These are phyloP conservation scores for Cerioporus squamosus DNA, from an alignment of 1,284 basidiomycete species.

Conservation along the genomic window DNA sequence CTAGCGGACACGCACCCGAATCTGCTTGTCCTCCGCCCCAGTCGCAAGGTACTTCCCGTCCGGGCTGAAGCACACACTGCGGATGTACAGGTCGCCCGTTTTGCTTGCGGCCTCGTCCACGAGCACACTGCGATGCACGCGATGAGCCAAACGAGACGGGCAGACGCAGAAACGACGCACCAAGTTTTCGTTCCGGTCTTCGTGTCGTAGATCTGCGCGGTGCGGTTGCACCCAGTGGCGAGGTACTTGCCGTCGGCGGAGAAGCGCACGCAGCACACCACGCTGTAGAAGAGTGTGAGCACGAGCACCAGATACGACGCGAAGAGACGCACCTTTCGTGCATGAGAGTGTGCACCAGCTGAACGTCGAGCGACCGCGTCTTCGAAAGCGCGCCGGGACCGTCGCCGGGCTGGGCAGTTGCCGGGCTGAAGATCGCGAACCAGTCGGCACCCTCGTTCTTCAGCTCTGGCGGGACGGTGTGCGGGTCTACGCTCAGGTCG, in stretches of 20 bases:
- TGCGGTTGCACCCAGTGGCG: conserved; percentile 91
- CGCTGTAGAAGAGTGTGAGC: conserved; percentile 47
- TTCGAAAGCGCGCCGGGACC: conserved; percentile 24
- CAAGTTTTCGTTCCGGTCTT: conserved; percentile 84
- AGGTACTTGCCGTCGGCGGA: conserved; percentile 88
- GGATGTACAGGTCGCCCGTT: conserved; percentile 67
- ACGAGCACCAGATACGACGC: conserved; percentile 6
- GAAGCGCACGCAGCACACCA: conserved; percentile 92
- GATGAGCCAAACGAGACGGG: not conserved
- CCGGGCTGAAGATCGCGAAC: conserved; percentile 94
- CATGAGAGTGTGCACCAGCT: conserved; percentile 86
- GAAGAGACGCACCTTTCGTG: conserved; percentile 80
- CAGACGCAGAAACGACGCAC: conserved; percentile 42
- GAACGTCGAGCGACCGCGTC: conserved; percentile 86
- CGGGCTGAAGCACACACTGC: conserved; percentile 71
- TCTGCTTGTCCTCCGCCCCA: conserved; percentile 72
- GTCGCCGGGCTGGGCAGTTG: conserved; percentile 42
- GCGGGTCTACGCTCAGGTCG: conserved; percentile 44
- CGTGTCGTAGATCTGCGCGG: conserved; percentile 90
- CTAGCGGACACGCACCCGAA: conserved; percentile 52
- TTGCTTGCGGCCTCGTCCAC: conserved; percentile 59
- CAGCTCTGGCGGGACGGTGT: conserved; percentile 51
- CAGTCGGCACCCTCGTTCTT: conserved; percentile 91
- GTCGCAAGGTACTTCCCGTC: conserved; percentile 72
- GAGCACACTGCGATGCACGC: conserved; percentile 46